Evolutionary conservation across 345 rosid genomes (phyloP).

Genomic region (Syzygium aromaticum): DNA sequence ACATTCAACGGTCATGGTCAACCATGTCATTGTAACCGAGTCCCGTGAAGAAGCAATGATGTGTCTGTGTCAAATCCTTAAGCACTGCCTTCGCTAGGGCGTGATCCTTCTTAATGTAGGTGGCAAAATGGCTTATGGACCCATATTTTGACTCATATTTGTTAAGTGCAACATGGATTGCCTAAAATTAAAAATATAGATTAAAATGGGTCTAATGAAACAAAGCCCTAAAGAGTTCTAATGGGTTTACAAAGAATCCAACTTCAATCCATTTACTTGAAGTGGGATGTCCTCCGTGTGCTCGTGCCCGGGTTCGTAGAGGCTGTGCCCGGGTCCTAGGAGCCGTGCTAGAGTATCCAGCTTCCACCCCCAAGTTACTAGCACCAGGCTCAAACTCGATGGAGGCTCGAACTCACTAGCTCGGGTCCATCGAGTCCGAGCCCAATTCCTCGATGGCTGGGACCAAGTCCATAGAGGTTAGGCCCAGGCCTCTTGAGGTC

Average conservation of each 20-base stretch:
- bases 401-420: too few relatives aligned
- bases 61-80: neutral
- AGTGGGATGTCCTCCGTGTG: neutral
- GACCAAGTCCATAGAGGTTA: neutral
- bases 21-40: too few relatives aligned
- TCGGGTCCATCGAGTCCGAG: neutral
- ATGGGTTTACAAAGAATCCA: neutral
- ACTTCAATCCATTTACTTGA: neutral
- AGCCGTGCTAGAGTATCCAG: neutral
- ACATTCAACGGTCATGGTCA: neutral
- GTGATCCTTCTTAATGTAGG: neutral
- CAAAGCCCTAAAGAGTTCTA: neutral
- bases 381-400: neutral
- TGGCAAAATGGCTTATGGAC: neutral
- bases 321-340: neutral
- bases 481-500: neutral
- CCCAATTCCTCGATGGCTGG: rapidly evolving
- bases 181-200: neutral
- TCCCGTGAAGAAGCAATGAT: neutral
- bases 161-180: neutral
- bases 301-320: neutral
- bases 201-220: neutral
- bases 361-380: neutral
- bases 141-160: neutral
- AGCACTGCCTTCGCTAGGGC: neutral